Evolutionary conservation across 768 basidiomycete genomes (phyloP), one percentile per base, ranked within the genome.

Genomic region (Termitomyces heimii): DNA sequence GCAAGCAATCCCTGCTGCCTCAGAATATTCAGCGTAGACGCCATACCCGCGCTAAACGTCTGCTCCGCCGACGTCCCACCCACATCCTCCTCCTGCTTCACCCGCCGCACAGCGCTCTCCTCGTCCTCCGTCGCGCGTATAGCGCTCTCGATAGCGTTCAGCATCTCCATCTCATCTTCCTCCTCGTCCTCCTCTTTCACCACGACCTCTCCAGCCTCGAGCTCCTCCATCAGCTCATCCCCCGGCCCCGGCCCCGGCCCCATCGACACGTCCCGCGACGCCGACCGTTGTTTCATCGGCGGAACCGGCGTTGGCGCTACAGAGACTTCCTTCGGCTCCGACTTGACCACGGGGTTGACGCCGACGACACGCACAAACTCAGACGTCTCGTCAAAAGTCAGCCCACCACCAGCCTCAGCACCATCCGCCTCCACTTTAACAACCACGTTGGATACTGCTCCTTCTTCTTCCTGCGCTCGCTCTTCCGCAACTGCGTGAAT

Each of bases 381-480:
- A 1, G 94, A 93, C 0, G 96, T 98, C 63, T 98, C 95, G 66
- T 98, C 95, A 60, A 99, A 94, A 0, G 89, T 90, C 32, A 98
- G 76, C 22, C 88, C 89, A 20, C 70, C 75, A n/a, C 70, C 75
- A 18, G 71, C 77, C 24, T 77, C 81, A 5, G 64, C 75, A 1
- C 76, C 78, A 18, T 66, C 75, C 26, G 80, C 77, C 6, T 68
- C 69, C 16, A 79, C 52, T 46, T 64, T 62, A 26, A 60, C 40
- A 9, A 26, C 75, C 35, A 75, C 79, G 63, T 81, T 70, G 12
- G 68, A 67, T n/a, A n/a, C n/a, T n/a, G n/a, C 13, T 69, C 68
- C 8, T 75, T n/a, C 76, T 48, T 81, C 82, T 53, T 87, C 80
- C 55, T 76, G 76, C 12, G 73, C 75, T 16, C 83, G 81, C 63